Evolutionary conservation across 192 early-diverging fungal genomes (phyloP).

Genomic region (Podochytrium sp.): DNA sequence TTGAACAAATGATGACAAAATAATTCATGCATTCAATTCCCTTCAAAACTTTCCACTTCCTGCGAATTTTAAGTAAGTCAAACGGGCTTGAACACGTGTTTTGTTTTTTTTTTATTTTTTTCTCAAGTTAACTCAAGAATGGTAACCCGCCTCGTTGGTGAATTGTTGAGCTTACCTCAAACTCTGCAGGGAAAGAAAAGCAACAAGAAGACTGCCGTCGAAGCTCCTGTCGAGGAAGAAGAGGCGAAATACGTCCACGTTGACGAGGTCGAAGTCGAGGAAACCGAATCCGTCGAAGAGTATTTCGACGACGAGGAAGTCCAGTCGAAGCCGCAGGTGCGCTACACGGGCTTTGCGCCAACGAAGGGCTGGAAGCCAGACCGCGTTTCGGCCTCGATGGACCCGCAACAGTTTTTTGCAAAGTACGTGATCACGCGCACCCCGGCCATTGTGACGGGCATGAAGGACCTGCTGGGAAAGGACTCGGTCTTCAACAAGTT

Average conservation of each 20-base stretch:
- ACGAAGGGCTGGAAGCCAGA: slow-evolving; percentile 39
- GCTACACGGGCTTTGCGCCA: slow-evolving; percentile 54
- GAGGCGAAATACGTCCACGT: background rate
- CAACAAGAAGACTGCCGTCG: too few species aligned
- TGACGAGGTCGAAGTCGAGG: background rate
- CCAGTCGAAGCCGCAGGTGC: slow-evolving; percentile 6
- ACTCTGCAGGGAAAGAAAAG: too few species aligned
- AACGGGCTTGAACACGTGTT: too few species aligned
- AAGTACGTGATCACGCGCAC: slow-evolving; percentile 51
- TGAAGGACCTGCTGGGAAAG: background rate
- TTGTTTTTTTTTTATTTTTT: too few species aligned
- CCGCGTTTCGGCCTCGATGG: slow-evolving; percentile 27
- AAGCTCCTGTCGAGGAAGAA: too few species aligned
- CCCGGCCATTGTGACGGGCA: slow-evolving; percentile 41
- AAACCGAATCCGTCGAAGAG: background rate
- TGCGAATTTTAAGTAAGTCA: too few species aligned
- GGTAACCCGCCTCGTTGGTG: too few species aligned
- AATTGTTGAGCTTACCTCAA: too few species aligned
- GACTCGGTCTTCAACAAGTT: slow-evolving; percentile 1
- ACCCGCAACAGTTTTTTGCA: slow-evolving; percentile 43
- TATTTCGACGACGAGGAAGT: background rate
- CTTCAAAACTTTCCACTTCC: too few species aligned
- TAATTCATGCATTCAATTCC: too few species aligned
- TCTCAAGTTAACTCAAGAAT: too few species aligned
- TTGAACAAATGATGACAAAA: too few species aligned